A percentile compares a stretch with the other conserved stretches of the same genome.
Evolutionary conservation across 2,329 filamentous ascomycete genomes (phyloP).

Genomic region (Aureobasidium sp.): DNA sequence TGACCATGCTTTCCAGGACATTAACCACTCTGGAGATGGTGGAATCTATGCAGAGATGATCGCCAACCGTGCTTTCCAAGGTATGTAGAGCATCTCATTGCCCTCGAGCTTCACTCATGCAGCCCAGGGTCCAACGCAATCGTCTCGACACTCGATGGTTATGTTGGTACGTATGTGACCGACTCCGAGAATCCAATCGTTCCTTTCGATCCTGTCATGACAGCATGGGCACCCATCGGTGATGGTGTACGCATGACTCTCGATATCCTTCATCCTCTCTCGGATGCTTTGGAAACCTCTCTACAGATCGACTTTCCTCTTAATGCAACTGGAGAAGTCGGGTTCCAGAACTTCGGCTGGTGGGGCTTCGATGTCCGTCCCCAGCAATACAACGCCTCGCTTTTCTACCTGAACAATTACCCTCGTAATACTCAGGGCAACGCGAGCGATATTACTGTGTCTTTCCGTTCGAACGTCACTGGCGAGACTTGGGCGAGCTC

Average conservation of each 20-base stretch:
- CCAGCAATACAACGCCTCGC: constrained; percentile 45
- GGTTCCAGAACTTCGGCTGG: constrained; percentile 45
- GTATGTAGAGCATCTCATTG: constrained; percentile 14
- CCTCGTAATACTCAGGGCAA: constrained; percentile 27
- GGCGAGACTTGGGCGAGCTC: constrained; percentile 36
- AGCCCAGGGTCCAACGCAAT: constrained; percentile 21
- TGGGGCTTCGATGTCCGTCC: constrained; percentile 46
- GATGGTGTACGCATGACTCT: constrained; percentile 30
- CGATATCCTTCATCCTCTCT: constrained; percentile 37
- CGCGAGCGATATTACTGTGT: constrained; percentile 35
- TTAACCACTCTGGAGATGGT: constrained; percentile 59
- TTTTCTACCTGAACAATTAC: constrained; percentile 39
- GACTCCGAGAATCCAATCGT: constrained; percentile 25
- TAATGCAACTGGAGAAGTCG: constrained; percentile 36
- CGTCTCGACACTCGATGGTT: constrained; percentile 19
- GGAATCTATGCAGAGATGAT: constrained; percentile 67
- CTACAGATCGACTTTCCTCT: constrained; percentile 34
- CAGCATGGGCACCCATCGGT: constrained; percentile 29
- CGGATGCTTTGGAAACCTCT: constrained; percentile 38
- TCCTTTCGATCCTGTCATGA: constrained; percentile 25
- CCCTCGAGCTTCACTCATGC: background rate
- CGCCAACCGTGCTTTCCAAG: constrained; percentile 64
- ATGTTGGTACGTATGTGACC: constrained; percentile 22
- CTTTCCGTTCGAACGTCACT: constrained; percentile 36
- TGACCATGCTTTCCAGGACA: constrained; percentile 21